Conservation (phyloP, 176 grass and related monocot genomes). For the Microstegium vimineum region DNA sequence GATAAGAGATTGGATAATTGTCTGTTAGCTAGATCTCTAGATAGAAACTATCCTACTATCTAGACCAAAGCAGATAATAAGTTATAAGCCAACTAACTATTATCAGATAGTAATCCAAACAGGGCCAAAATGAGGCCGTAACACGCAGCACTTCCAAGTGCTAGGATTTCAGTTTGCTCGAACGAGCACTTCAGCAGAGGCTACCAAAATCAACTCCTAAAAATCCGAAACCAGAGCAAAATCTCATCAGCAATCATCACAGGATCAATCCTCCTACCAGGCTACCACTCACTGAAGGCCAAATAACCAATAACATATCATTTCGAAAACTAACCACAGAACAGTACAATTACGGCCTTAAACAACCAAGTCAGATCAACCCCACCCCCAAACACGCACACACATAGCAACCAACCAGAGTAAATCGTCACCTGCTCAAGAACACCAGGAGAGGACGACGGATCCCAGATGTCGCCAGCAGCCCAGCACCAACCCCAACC, state of each 20-base stretch:
- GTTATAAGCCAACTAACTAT: no score
- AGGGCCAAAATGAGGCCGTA: neutral
- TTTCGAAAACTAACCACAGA: neutral
- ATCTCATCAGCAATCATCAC: neutral
- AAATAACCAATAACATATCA: neutral
- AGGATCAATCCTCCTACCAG: neutral
- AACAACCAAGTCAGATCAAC: neutral
- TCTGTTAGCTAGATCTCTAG: no score
- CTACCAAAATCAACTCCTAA: neutral
- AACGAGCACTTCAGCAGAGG: neutral
- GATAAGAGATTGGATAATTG: no score
- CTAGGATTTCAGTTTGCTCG: neutral
- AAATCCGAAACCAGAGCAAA: neutral
- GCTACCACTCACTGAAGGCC: neutral
- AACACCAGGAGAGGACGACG: neutral
- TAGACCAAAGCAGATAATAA: no score
- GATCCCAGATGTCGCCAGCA: neutral
- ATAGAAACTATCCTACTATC: no score
- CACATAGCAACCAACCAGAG: neutral
- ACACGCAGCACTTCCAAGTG: neutral
- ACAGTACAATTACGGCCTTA: neutral
- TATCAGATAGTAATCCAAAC: no score
- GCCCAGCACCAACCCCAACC: neutral
- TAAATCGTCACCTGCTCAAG: conserved; percentile 12
- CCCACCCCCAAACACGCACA: no score